A percentile compares a stretch with the other conserved stretches of the same genome.
phyloP scores from a whole-genome alignment of 2,329 filamentous ascomycete species.

The Xylaria polymorpha region DNA sequence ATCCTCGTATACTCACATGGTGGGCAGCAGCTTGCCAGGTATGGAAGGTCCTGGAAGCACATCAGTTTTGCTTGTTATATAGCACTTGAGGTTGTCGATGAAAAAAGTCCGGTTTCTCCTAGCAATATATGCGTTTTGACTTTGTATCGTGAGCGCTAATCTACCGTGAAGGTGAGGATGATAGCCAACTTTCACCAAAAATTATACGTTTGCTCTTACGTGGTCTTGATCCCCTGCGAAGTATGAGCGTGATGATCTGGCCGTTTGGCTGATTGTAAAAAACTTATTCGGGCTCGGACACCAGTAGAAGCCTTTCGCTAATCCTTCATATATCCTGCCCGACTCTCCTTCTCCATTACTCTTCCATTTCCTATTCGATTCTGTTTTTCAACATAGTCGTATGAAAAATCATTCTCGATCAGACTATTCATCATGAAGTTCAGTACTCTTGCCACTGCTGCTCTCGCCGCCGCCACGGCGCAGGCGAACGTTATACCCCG shows the following conservation, averaged over 20 bases:
- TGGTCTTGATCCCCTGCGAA: neutral
- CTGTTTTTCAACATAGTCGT: neutral
- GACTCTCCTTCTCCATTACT: neutral
- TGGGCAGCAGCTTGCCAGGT: neutral
- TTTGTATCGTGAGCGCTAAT: neutral
- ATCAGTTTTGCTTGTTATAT: neutral
- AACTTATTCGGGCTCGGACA: neutral
- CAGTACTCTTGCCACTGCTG: slow-evolving; percentile 6
- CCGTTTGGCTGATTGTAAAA: neutral
- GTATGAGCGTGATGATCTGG: neutral
- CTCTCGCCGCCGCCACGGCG: slow-evolving; percentile 1
- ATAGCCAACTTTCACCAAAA: neutral
- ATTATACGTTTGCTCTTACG: neutral
- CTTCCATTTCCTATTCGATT: neutral
- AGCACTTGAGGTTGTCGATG: neutral
- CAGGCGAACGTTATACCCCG: neutral
- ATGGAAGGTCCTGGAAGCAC: neutral
- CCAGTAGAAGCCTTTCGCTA: neutral
- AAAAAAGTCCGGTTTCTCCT: neutral
- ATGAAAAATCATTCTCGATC: neutral
- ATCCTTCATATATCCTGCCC: neutral
- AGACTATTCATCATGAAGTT: slow-evolving; percentile 36
- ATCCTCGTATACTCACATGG: neutral
- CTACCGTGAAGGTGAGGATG: neutral
- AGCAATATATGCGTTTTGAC: neutral